phyloP scores from a whole-genome alignment of 306 rosid genomes.

The Cercis canadensis region DNA sequence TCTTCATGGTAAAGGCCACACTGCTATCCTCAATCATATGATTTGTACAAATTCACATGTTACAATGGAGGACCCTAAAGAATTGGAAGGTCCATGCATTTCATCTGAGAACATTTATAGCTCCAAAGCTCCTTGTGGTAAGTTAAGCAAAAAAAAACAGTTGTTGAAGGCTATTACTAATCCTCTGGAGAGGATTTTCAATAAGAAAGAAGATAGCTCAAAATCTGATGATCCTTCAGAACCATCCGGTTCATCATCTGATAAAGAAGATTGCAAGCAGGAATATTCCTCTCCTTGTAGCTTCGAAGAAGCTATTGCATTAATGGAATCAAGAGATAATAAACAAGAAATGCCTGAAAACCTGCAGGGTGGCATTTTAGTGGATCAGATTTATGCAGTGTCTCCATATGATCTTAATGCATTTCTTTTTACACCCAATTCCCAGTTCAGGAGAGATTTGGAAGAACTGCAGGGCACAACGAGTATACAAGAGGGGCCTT shows the following conservation, averaged over 20 bases:
- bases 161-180: slow-evolving; percentile 53
- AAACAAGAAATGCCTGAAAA: slow-evolving; percentile 68
- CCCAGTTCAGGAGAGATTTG: slow-evolving; percentile 71
- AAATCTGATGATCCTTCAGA: slow-evolving; percentile 57
- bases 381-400: slow-evolving; percentile 64
- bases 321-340: slow-evolving; percentile 50
- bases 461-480: slow-evolving; percentile 68
- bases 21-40: slow-evolving; percentile 31
- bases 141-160: slow-evolving; percentile 58
- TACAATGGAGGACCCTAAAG: slow-evolving; percentile 44
- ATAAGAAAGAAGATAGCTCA: slow-evolving; percentile 60
- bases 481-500: slow-evolving; percentile 70
- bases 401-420: slow-evolving; percentile 59
- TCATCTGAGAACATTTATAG: slow-evolving; percentile 27
- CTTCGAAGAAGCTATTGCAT: slow-evolving; percentile 71
- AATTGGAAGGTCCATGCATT: slow-evolving; percentile 34
- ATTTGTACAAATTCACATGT: slow-evolving; percentile 37
- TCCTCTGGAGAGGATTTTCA: slow-evolving; percentile 62
- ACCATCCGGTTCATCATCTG: slow-evolving; percentile 54
- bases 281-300: slow-evolving; percentile 50
- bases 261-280: slow-evolving; percentile 54
- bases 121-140: slow-evolving; percentile 42
- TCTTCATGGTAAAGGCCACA: slow-evolving; percentile 57
- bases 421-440: slow-evolving; percentile 68
- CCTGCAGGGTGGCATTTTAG: slow-evolving; percentile 70